These are phyloP conservation scores for Pichia membranifaciens DNA, from an alignment of 805 yeast species.

Conservation along the genomic window DNA sequence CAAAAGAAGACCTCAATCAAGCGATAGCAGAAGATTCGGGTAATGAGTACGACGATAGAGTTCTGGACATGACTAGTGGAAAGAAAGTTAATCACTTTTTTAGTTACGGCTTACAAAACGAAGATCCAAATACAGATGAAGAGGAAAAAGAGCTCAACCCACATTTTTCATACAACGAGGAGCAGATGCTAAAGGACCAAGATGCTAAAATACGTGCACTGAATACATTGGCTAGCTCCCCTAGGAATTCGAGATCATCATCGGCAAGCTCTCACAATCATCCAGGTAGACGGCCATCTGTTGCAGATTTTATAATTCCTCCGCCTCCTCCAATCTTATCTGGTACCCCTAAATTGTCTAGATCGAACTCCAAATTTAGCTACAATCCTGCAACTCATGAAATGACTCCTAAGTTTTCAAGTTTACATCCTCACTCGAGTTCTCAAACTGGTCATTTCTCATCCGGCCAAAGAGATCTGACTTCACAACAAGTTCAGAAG, in stretches of 20 bases:
- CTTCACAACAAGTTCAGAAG: not conserved
- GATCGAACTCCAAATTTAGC: slow-evolving; percentile 18
- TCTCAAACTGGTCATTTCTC: not conserved
- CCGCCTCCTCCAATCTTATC: slow-evolving; percentile 34
- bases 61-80: not conserved
- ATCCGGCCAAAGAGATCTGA: slow-evolving; percentile 1
- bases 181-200: slow-evolving; percentile 54
- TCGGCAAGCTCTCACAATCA: slow-evolving; percentile 17
- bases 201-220: slow-evolving; percentile 62
- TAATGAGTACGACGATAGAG: slow-evolving; percentile 1
- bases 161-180: slow-evolving; percentile 62
- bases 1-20: not conserved
- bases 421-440: not conserved
- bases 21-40: not conserved
- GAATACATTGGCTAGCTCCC: slow-evolving; percentile 36
- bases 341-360: slow-evolving; percentile 10
- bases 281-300: slow-evolving; percentile 29
- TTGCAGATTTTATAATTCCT: slow-evolving; percentile 33
- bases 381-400: slow-evolving; percentile 28
- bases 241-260: slow-evolving; percentile 24
- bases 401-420: slow-evolving; percentile 12
- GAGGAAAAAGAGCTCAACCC: slow-evolving; percentile 28
- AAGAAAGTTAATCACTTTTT: slow-evolving; percentile 2
- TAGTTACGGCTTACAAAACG: slow-evolving; percentile 13
- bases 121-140: slow-evolving; percentile 10